Evolutionary conservation across 495 filamentous ascomycete species (phyloP).

Genomic region (Hypoxylon fuscum): DNA sequence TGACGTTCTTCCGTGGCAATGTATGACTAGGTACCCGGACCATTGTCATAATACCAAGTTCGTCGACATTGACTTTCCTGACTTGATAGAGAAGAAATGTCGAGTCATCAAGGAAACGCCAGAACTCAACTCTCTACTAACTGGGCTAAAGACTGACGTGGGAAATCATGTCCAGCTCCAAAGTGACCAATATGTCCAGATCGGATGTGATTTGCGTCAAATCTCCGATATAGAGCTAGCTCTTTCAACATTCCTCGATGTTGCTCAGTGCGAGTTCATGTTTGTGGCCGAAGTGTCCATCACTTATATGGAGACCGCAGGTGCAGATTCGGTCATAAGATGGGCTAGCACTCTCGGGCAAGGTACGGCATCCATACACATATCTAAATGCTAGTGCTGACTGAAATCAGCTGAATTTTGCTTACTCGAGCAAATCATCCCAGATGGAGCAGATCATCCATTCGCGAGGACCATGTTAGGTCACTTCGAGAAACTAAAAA

Average conservation of each 20-base stretch:
- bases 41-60: conserved; percentile 68
- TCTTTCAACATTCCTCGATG: conserved; percentile 63
- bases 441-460: conserved; percentile 77
- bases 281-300: conserved; percentile 90
- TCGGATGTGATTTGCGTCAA: conserved; percentile 84
- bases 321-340: conserved; percentile 74
- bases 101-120: conserved; percentile 67
- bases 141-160: conserved; percentile 53
- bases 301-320: conserved; percentile 85
- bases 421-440: conserved; percentile 88
- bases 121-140: conserved; percentile 64
- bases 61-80: conserved; percentile 87
- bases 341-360: conserved; percentile 73
- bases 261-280: conserved; percentile 68
- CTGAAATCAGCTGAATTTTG: conserved; percentile 69
- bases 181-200: conserved; percentile 75
- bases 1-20: conserved; percentile 91
- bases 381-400: conserved; percentile 36
- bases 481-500: conserved; percentile 83
- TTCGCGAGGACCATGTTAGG: conserved; percentile 89
- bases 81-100: conserved; percentile 79
- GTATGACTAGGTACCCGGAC: conserved; percentile 68
- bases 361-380: conserved; percentile 54
- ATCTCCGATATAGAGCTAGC: conserved; percentile 64
- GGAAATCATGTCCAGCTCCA: conserved; percentile 60